phyloP scores from a whole-genome alignment of 257 asterid species.

The Ligustrum vulgare region DNA sequence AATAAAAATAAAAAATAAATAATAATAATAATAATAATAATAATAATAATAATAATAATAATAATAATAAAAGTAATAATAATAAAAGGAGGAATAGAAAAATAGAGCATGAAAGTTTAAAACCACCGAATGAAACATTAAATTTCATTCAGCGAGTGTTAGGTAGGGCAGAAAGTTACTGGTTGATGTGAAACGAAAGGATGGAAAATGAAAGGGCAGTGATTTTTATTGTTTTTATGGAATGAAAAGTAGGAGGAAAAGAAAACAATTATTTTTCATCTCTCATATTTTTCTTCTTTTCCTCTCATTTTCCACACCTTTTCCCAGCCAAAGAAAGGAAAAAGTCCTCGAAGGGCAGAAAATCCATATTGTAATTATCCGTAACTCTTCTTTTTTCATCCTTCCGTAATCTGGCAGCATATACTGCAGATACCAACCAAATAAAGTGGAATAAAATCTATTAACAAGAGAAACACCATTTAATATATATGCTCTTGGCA shows the following conservation, averaged over 20 bases:
- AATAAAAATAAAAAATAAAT: too few species aligned
- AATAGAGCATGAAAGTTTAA: slow-evolving; percentile 20
- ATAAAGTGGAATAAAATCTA: slow-evolving; percentile 6
- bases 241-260: background rate
- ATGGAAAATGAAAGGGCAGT: background rate
- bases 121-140: background rate
- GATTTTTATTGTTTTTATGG: background rate
- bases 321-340: too few species aligned
- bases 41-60: too few species aligned
- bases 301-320: too few species aligned
- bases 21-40: too few species aligned
- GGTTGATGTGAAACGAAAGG: background rate
- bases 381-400: background rate
- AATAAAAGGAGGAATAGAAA: slow-evolving; percentile 21
- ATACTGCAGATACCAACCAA: slow-evolving; percentile 8
- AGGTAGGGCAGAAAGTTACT: background rate
- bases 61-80: too few species aligned
- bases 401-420: background rate
- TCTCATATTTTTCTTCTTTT: too few species aligned
- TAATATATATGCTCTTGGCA: background rate
- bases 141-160: background rate
- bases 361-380: background rate
- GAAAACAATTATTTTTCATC: background rate
- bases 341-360: too few species aligned
- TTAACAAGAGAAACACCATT: background rate